phyloP scores from a whole-genome alignment of 1,139 yeast species.

The Suhomyces bolitotheri region DNA sequence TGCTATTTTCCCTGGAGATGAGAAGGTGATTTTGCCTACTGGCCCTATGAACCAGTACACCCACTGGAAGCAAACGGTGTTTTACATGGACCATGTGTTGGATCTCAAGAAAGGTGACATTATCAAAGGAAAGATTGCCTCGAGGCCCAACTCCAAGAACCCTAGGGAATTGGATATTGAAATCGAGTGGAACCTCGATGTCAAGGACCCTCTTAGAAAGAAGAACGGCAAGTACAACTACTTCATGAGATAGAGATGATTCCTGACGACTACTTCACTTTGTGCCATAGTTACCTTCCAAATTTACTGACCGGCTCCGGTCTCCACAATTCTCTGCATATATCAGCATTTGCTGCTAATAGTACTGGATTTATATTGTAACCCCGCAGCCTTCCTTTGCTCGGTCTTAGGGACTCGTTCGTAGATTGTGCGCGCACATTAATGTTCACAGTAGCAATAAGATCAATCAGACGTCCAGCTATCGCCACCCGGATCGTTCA shows the following conservation, averaged over 20 bases:
- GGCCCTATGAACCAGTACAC: constrained; percentile 83
- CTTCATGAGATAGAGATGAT: constrained; percentile 53
- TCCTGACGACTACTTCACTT: neutral
- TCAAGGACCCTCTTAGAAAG: constrained; percentile 52
- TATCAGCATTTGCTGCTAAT: no score
- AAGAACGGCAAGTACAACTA: constrained; percentile 60
- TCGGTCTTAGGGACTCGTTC: no score
- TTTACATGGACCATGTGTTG: constrained; percentile 82
- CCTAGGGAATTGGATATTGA: constrained; percentile 85
- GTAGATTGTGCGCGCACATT: no score
- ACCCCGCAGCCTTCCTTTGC: no score
- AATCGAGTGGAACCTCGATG: constrained; percentile 57
- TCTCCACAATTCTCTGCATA: no score
- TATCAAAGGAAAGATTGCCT: constrained; percentile 68
- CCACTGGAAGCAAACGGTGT: constrained; percentile 97
- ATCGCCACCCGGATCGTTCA: neutral
- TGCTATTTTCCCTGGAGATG: constrained; percentile 77
- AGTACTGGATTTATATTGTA: no score
- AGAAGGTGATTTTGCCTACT: constrained; percentile 67
- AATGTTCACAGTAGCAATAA: no score
- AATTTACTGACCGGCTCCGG: no score
- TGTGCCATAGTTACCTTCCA: neutral
- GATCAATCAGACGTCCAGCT: no score
- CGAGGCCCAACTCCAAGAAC: constrained; percentile 73
- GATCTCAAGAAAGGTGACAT: constrained; percentile 76